Conservation (phyloP, 306 rosid species). For the Medicago ruthenica region DNA sequence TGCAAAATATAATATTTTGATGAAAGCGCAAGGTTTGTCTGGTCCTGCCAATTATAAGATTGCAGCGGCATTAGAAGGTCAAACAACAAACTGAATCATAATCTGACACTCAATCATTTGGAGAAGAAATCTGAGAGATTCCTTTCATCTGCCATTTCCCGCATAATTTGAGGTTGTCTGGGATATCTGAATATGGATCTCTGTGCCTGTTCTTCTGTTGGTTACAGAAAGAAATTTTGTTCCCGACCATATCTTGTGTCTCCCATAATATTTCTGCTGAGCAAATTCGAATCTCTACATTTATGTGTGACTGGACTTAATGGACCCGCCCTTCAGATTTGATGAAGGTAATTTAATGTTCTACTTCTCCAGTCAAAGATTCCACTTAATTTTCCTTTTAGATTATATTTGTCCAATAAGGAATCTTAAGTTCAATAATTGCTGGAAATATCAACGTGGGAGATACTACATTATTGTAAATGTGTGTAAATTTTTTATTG, state of each 20-base stretch:
- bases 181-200: slow-evolving; percentile 42
- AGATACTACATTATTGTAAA: slow-evolving; percentile 39
- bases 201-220: slow-evolving; percentile 20
- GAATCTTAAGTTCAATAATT: slow-evolving; percentile 34
- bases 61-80: slow-evolving; percentile 10
- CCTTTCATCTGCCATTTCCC: slow-evolving; percentile 9
- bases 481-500: slow-evolving; percentile 24
- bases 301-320: slow-evolving; percentile 10
- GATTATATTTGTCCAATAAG: slow-evolving; percentile 24
- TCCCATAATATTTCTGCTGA: slow-evolving; percentile 25
- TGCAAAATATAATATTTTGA: slow-evolving; percentile 63
- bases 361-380: slow-evolving; percentile 35
- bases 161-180: slow-evolving; percentile 38
- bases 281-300: slow-evolving; percentile 27
- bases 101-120: slow-evolving; percentile 15
- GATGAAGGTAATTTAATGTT: slow-evolving; percentile 28
- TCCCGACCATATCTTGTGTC: background rate
- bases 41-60: slow-evolving; percentile 29
- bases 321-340: slow-evolving; percentile 30
- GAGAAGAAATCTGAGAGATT: slow-evolving; percentile 30
- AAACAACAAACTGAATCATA: slow-evolving; percentile 23
- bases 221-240: slow-evolving; percentile 25
- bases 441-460: slow-evolving; percentile 10
- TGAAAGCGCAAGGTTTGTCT: slow-evolving; percentile 81
- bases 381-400: slow-evolving; percentile 25